Conservation (phyloP, 768 basidiomycete genomes). For the Trametes cinnabarina region DNA sequence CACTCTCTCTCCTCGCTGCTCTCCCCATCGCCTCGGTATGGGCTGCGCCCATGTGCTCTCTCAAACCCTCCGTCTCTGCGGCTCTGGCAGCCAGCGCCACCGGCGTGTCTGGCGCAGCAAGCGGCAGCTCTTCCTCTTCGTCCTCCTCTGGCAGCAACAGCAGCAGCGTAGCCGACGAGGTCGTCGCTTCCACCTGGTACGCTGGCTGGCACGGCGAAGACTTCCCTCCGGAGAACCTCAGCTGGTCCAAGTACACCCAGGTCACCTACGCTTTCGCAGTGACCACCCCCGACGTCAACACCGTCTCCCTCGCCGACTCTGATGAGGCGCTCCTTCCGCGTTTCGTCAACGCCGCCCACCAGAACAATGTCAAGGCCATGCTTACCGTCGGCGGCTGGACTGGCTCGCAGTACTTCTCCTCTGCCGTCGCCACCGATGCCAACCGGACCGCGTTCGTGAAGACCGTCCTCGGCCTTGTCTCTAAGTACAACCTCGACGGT, state of each 20-base stretch:
- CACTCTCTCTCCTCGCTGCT: slow-evolving; percentile 22
- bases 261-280: slow-evolving; percentile 68
- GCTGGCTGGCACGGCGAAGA: slow-evolving; percentile 61
- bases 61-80: slow-evolving; percentile 15
- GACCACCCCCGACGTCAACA: slow-evolving; percentile 34
- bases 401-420: slow-evolving; percentile 62
- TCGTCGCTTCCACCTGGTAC: slow-evolving; percentile 48
- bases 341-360: slow-evolving; percentile 50
- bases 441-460: slow-evolving; percentile 66
- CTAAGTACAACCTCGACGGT: slow-evolving; percentile 54
- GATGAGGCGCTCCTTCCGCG: slow-evolving; percentile 50
- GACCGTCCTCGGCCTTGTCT: slow-evolving; percentile 49
- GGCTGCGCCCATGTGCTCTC: slow-evolving; percentile 31
- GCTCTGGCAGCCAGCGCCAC: slow-evolving; percentile 7
- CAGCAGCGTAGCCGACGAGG: slow-evolving; percentile 13
- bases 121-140: slow-evolving; percentile 5
- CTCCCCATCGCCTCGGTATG: slow-evolving; percentile 24
- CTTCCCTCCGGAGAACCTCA: slow-evolving; percentile 53
- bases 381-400: slow-evolving; percentile 72
- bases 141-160: slow-evolving; percentile 4
- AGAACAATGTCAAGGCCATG: slow-evolving; percentile 47
- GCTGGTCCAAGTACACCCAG: slow-evolving; percentile 67
- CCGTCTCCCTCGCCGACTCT: slow-evolving; percentile 38
- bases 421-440: slow-evolving; percentile 50
- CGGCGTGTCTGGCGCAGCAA: slow-evolving; percentile 1